Evolutionary conservation across 202 grass and related monocot species (phyloP).

Genomic region (Hordeum pubiflorum): DNA sequence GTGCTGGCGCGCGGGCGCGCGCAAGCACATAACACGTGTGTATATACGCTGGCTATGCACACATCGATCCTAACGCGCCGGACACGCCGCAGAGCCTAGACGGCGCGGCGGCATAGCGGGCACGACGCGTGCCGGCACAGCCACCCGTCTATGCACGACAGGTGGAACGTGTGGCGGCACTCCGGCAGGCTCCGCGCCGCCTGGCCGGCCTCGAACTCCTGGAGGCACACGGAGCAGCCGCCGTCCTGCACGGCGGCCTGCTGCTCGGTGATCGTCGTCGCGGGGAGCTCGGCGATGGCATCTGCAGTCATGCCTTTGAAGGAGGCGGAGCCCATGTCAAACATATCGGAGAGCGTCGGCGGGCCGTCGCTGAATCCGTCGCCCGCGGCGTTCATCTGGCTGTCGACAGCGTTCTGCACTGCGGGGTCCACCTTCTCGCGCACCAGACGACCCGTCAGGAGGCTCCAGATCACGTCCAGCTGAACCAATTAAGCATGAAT

Average conservation of each 20-base stretch:
- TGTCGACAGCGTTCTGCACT: constrained; percentile 74
- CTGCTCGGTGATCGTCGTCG: constrained; percentile 1
- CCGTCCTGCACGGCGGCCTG: background rate
- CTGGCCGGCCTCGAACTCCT: constrained; percentile 58
- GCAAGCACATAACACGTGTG: background rate
- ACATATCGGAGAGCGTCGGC: constrained; percentile 43
- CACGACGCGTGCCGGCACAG: constrained; percentile 56
- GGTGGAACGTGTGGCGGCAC: constrained; percentile 71
- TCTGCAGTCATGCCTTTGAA: constrained; percentile 36
- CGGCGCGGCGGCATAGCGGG: constrained; percentile 54
- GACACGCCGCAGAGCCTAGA: background rate
- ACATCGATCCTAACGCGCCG: too few species aligned
- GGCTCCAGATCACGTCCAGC: constrained; percentile 66
- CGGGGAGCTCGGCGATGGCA: constrained; percentile 51
- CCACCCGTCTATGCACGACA: constrained; percentile 65
- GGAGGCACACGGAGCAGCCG: constrained; percentile 66
- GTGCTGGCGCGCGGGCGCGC: background rate
- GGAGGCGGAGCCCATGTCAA: constrained; percentile 29
- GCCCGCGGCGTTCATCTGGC: constrained; percentile 67
- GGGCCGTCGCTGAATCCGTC: constrained; percentile 17
- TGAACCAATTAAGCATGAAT: background rate
- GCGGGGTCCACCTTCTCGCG: constrained; percentile 77
- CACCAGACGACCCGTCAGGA: constrained; percentile 58
- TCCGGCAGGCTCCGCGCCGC: constrained; percentile 42
- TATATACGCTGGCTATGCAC: background rate